Evolutionary conservation across 164 flowering plant genomes (phyloP), one percentile per base, ranked within the genome.

Genomic region (Brasenia schreberi): DNA sequence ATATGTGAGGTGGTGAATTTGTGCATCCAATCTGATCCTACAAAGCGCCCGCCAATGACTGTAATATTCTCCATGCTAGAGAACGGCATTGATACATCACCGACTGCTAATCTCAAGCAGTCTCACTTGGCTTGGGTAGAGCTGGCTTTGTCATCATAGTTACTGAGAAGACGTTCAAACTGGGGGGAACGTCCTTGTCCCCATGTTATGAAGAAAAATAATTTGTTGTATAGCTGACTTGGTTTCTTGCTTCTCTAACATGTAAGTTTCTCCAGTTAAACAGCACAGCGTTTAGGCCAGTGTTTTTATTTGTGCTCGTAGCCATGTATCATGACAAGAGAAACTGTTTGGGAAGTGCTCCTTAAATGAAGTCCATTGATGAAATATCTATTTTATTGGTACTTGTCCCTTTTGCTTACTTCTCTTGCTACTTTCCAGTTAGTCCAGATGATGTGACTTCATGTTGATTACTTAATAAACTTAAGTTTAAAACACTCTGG

Each of bases 71-170:
- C 76, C 43, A 72, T 80, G 76, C 67, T 93, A 70, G 98, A 93
- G 77, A 84, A 69, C 71, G 71, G 78, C 63, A 82, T 93, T 6
- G 87, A 89, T 66, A 76, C 78, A 0, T 85, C 96, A 0, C 52
- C 83, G 58, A 74, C 87, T 11, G 79, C 81, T 4, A 88, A 87
- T 65, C 82, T 93, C 14, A 82, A 78, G 72, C 79, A 86, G 43
- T 88, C 97, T 67, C 84, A 96, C 62, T 74, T 93, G 78, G 98
- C 97, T 7, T 93, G 98, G 97, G 98, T 95, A 14, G 97, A 93
- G 76, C 85, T 93, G 53, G 96, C 94, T 5, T 82, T 93, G 63
- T 80, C 90, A 14, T 82, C 95, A 0, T 88, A 68, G 59, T 59
- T 59, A 62, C 79, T 63, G 64, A 77, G 74, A 74, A 81, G 81